These are phyloP conservation scores for Pochonia chlamydosporia DNA, from an alignment of 2,329 filamentous ascomycete species.

Conservation along the genomic window DNA sequence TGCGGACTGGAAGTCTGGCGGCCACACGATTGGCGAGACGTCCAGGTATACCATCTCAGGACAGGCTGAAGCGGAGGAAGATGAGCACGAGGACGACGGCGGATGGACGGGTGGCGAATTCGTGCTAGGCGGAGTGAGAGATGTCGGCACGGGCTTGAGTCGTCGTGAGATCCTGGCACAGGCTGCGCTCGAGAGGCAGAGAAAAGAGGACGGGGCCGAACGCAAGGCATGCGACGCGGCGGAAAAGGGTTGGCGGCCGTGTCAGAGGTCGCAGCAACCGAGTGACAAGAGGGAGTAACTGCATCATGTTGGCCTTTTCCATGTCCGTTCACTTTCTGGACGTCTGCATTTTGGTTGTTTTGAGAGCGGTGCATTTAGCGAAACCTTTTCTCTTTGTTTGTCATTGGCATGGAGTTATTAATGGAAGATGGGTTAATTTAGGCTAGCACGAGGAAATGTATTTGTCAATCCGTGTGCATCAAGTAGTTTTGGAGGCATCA, in stretches of 20 bases:
- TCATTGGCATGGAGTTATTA: too few relatives aligned
- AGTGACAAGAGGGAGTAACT: conserved; percentile 18
- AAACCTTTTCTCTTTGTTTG: too few relatives aligned
- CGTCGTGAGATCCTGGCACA: conserved; percentile 69
- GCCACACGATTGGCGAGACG: conserved; percentile 59
- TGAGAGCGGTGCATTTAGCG: neutral
- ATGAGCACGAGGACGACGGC: conserved; percentile 59
- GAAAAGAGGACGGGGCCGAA: conserved; percentile 26
- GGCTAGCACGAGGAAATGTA: too few relatives aligned
- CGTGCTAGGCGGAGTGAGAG: conserved; percentile 56
- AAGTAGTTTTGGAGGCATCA: neutral
- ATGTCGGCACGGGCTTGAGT: conserved; percentile 44
- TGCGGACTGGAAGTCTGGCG: conserved; percentile 72
- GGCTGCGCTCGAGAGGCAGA: conserved; percentile 30
- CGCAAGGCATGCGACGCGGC: conserved; percentile 22
- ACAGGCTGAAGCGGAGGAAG: conserved; percentile 41
- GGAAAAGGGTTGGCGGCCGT: conserved; percentile 23
- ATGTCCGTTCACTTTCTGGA: neutral
- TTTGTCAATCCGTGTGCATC: too few relatives aligned
- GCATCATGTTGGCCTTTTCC: too few relatives aligned
- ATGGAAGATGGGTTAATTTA: too few relatives aligned
- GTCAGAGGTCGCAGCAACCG: conserved; percentile 18
- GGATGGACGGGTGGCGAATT: conserved; percentile 78
- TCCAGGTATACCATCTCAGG: conserved; percentile 51
- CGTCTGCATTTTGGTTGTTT: conserved; percentile 8